Evolutionary conservation across 1,139 yeast genomes (phyloP).

Genomic region (Pichia sp.): DNA sequence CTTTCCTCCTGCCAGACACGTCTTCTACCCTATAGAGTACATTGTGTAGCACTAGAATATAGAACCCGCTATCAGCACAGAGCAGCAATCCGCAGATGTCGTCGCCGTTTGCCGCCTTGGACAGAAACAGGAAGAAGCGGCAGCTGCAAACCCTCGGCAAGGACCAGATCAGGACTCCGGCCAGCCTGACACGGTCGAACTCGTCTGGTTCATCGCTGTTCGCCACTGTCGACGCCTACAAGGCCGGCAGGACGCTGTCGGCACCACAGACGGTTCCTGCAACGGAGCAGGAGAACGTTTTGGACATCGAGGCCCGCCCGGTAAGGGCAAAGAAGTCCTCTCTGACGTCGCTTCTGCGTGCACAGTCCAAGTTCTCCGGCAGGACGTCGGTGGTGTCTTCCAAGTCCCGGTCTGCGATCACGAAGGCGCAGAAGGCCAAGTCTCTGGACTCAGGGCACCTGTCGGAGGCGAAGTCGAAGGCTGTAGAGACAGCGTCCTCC

Average conservation of each 20-base stretch:
- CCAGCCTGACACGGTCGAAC: constrained; percentile 7
- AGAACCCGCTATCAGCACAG: neutral
- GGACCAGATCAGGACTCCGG: neutral
- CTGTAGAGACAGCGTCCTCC: neutral
- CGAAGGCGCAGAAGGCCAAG: neutral
- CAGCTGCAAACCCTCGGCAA: neutral
- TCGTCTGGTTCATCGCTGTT: constrained; percentile 6
- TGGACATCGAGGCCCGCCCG: neutral
- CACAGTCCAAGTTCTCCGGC: constrained; percentile 16
- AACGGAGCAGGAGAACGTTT: neutral
- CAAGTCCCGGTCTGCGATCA: constrained; percentile 2
- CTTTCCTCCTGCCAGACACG: neutral
- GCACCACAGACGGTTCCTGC: neutral
- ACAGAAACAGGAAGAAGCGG: constrained; percentile 12
- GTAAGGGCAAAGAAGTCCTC: constrained; percentile 6
- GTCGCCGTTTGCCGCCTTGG: constrained; percentile 19
- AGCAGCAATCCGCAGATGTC: constrained; percentile 4
- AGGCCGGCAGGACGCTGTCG: neutral
- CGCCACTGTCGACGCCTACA: neutral
- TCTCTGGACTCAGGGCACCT: neutral
- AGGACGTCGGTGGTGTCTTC: constrained; percentile 13
- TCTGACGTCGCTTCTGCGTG: constrained; percentile 12
- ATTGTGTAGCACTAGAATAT: neutral
- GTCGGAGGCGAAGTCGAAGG: too few species aligned
- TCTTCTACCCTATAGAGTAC: neutral